Conservation (phyloP, 1,139 yeast species). For the Blastobotrys buckinghamii region DNA sequence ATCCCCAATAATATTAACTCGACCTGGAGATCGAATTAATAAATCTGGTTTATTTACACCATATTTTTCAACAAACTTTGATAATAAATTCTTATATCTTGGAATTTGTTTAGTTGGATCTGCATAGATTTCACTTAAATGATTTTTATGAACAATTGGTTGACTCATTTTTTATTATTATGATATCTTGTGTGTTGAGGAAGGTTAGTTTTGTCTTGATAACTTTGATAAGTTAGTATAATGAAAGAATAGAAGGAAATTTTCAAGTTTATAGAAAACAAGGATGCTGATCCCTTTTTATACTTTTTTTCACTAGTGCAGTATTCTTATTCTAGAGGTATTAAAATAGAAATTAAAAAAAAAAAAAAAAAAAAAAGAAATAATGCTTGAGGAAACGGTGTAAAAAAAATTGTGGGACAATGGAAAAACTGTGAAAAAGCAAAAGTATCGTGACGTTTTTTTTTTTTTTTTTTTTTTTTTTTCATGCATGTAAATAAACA, state of each 20-base stretch:
- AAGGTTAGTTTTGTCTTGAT: background rate
- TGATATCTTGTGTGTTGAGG: background rate
- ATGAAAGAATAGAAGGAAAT: background rate
- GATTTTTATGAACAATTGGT: constrained; percentile 10
- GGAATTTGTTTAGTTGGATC: constrained; percentile 18
- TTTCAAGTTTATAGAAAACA: background rate
- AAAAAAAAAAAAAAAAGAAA: too few species aligned
- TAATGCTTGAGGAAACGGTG: too few species aligned
- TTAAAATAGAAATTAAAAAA: too few species aligned
- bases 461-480: too few species aligned
- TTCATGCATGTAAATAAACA: background rate
- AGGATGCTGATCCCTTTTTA: background rate
- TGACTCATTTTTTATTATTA: background rate
- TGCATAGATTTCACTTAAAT: constrained; percentile 22
- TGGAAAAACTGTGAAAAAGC: background rate
- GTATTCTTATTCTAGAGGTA: too few species aligned
- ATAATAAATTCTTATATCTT: constrained; percentile 23
- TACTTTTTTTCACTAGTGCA: background rate
- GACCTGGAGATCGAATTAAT: constrained; percentile 61
- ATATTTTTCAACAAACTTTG: constrained; percentile 20
- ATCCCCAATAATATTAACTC: constrained; percentile 72
- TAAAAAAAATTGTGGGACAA: background rate
- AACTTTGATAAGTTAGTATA: too few species aligned
- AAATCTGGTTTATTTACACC: constrained; percentile 36
- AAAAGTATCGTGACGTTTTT: background rate